These are phyloP conservation scores for Pestalotiopsis fici DNA, from an alignment of 2,329 filamentous ascomycete genomes.

Conservation along the genomic window DNA sequence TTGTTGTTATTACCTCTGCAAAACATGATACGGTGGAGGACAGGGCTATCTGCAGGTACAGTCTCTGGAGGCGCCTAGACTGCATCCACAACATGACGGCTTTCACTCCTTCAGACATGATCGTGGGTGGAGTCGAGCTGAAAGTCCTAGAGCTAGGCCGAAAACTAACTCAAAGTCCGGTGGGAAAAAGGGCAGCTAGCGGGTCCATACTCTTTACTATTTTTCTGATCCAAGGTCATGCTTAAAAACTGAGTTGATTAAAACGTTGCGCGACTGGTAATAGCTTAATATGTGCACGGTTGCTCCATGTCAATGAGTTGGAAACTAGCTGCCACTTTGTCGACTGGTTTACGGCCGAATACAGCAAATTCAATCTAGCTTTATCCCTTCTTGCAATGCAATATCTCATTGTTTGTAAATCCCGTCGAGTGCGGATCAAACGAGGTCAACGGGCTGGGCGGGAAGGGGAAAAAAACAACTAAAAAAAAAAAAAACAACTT, in stretches of 20 bases:
- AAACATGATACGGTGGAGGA: neutral
- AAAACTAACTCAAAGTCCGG: conserved; percentile 1
- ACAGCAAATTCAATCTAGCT: too few relatives aligned
- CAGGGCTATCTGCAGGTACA: neutral
- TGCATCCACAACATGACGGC: neutral
- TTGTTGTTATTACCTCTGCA: neutral
- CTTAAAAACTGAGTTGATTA: neutral
- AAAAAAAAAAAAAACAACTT: too few relatives aligned
- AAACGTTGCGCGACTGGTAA: neutral
- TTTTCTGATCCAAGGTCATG: neutral
- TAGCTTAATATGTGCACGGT: neutral
- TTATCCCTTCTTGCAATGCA: neutral
- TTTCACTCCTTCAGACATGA: neutral
- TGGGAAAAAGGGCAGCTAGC: neutral
- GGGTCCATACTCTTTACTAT: neutral
- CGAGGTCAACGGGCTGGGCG: too few relatives aligned
- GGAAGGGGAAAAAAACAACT: too few relatives aligned
- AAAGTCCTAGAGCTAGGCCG: neutral
- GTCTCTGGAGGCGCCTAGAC: neutral
- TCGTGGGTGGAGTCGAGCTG: neutral
- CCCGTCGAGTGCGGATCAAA: too few relatives aligned
- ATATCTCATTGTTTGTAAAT: too few relatives aligned
- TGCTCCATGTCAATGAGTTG: neutral
- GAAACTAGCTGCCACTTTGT: neutral
- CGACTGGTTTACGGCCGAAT: neutral